phyloP scores from a whole-genome alignment of 306 rosid species.

The Medicago lupulina region DNA sequence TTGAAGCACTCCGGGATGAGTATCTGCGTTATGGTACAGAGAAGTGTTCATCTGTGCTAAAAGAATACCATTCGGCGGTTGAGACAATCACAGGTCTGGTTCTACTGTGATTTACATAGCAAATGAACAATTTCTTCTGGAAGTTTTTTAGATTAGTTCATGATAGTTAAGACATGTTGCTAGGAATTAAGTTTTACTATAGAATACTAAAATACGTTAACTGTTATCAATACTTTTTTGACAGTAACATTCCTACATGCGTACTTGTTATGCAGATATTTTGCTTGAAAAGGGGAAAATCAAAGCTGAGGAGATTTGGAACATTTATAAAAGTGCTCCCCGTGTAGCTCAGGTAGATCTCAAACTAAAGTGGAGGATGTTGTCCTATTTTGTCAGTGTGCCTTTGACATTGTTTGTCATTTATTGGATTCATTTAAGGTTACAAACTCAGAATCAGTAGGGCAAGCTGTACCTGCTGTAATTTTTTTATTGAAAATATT shows the following conservation, averaged over 20 bases:
- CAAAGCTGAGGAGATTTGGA: conserved; percentile 84
- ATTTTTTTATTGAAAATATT: neutral
- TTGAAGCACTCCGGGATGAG: conserved; percentile 94
- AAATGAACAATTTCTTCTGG: conserved; percentile 26
- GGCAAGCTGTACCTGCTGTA: conserved; percentile 3
- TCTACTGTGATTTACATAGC: conserved; percentile 40
- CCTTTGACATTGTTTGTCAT: conserved; percentile 6
- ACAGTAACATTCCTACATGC: conserved; percentile 25
- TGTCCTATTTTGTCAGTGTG: conserved; percentile 23
- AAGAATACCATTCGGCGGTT: conserved; percentile 78
- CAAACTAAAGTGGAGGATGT: conserved; percentile 34
- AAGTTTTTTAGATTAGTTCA: conserved; percentile 34
- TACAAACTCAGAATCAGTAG: conserved; percentile 27
- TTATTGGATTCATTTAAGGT: conserved; percentile 17
- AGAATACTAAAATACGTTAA: conserved; percentile 25
- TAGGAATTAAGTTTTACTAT: conserved; percentile 23
- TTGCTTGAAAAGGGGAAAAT: conserved; percentile 86
- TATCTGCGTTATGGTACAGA: conserved; percentile 90
- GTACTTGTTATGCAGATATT: conserved; percentile 68
- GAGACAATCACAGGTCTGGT: conserved; percentile 92
- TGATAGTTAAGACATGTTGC: conserved; percentile 26
- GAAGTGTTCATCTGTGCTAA: conserved; percentile 71
- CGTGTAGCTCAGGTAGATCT: conserved; percentile 73
- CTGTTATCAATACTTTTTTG: conserved; percentile 13
- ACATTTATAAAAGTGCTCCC: conserved; percentile 69